phyloP scores from a whole-genome alignment of 208 protist species.

The Crithidia mellificae region DNA sequence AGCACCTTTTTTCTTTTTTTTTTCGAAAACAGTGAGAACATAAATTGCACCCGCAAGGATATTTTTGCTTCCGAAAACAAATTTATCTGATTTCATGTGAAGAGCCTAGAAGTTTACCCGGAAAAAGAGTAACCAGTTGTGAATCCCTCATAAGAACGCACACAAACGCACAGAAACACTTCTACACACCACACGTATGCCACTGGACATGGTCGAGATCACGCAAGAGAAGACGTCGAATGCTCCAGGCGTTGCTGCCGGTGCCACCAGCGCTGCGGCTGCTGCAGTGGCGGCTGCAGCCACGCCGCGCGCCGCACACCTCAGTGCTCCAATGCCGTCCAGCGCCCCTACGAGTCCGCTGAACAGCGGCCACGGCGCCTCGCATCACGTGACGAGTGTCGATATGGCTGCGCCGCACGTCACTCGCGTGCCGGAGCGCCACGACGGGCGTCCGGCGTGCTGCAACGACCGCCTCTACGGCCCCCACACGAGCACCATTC shows the following conservation, averaged over 20 bases:
- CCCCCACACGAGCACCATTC: conserved; percentile 35
- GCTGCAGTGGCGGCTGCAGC: not conserved
- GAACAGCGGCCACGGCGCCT: not conserved
- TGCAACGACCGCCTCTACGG: conserved; percentile 14
- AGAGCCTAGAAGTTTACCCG: too few relatives aligned
- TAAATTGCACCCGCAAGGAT: too few relatives aligned
- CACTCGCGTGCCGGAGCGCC: not conserved
- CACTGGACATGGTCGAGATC: conserved; percentile 4
- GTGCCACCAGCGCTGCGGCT: not conserved
- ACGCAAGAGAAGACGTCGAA: conserved; percentile 2
- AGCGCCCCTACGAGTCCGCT: not conserved
- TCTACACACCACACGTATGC: too few relatives aligned
- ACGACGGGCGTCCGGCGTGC: not conserved
- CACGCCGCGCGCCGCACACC: not conserved
- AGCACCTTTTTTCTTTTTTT: not conserved
- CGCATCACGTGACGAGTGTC: too few relatives aligned
- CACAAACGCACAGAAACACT: too few relatives aligned
- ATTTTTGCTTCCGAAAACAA: too few relatives aligned
- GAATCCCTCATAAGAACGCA: too few relatives aligned
- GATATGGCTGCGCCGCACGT: not conserved
- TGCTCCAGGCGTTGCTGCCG: not conserved
- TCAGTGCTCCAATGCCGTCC: not conserved
- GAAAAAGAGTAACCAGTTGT: too few relatives aligned
- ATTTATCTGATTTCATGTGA: too few relatives aligned
- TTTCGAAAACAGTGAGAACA: not conserved